Conservation (phyloP, 1,139 yeast genomes). For the Hansenula anomala region DNA sequence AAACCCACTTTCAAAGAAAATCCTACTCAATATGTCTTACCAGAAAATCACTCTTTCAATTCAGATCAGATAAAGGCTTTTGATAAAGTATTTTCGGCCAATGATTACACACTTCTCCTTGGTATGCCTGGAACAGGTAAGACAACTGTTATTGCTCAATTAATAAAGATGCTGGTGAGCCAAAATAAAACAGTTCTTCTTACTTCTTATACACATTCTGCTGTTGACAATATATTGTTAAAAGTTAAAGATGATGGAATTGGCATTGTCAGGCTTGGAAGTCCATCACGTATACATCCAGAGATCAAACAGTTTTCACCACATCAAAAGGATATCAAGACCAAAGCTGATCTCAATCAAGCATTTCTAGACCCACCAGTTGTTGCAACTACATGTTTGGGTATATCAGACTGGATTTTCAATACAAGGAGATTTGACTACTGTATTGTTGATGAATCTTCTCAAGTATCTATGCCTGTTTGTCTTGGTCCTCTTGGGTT, state of each 20-base stretch:
- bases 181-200: conserved; percentile 66
- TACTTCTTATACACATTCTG: conserved; percentile 90
- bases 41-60: conserved; percentile 38
- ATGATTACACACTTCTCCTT: conserved; percentile 74
- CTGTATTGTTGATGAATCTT: conserved; percentile 95
- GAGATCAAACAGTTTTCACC: conserved; percentile 54
- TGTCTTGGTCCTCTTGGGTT: conserved; percentile 82
- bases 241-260: conserved; percentile 53
- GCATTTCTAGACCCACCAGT: conserved; percentile 57
- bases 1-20: conserved; percentile 36
- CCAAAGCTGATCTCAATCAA: conserved; percentile 38
- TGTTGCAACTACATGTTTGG: conserved; percentile 87
- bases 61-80: conserved; percentile 69
- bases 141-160: conserved; percentile 82
- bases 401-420: conserved; percentile 59
- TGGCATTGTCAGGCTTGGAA: conserved; percentile 57
- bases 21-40: conserved; percentile 23
- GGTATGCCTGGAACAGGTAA: conserved; percentile 99
- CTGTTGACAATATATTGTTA: conserved; percentile 85
- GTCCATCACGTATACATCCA: conserved; percentile 53
- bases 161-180: conserved; percentile 56
- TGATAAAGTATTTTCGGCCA: conserved; percentile 53
- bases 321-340: conserved; percentile 33
- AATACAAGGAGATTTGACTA: conserved; percentile 67
- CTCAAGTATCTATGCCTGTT: conserved; percentile 88